A percentile compares a stretch with the other conserved stretches of the same genome.
phyloP scores from a whole-genome alignment of 2,329 filamentous ascomycete genomes.

The Mycocentrospora acerina region DNA sequence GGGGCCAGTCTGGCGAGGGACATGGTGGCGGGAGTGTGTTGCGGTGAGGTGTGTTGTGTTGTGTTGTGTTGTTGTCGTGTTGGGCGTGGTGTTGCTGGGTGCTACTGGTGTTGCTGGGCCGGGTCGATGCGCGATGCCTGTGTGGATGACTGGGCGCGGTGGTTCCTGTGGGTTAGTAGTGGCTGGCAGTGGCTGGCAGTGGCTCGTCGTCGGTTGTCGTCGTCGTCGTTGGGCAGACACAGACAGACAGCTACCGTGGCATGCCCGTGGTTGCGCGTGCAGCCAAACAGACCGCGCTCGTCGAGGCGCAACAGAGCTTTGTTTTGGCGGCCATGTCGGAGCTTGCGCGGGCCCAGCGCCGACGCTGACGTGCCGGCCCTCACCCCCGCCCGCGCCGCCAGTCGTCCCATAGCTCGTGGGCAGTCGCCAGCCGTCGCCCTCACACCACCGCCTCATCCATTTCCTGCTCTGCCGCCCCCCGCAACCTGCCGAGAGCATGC shows the following conservation, averaged over 20 bases:
- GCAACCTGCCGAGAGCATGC: conserved; percentile 37
- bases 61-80: conserved; percentile 7
- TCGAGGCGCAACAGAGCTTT: background rate
- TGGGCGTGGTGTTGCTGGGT: no score
- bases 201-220: no score
- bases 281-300: no score
- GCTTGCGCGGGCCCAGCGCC: background rate
- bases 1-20: conserved; percentile 18
- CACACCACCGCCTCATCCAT: no score
- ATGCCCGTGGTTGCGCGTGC: background rate
- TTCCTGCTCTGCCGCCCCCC: background rate
- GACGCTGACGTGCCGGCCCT: background rate
- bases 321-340: background rate
- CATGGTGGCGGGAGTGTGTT: conserved; percentile 14
- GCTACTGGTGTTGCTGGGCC: background rate
- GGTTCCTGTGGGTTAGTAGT: conserved; percentile 6
- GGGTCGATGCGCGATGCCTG: no score
- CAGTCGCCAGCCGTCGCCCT: background rate
- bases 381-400: background rate
- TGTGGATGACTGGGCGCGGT: no score
- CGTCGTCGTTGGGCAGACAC: no score
- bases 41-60: conserved; percentile 2
- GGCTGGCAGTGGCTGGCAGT: background rate
- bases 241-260: no score
- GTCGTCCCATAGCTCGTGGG: background rate